Conservation (phyloP, 768 basidiomycete species). For the Suillus clintonianus region DNA sequence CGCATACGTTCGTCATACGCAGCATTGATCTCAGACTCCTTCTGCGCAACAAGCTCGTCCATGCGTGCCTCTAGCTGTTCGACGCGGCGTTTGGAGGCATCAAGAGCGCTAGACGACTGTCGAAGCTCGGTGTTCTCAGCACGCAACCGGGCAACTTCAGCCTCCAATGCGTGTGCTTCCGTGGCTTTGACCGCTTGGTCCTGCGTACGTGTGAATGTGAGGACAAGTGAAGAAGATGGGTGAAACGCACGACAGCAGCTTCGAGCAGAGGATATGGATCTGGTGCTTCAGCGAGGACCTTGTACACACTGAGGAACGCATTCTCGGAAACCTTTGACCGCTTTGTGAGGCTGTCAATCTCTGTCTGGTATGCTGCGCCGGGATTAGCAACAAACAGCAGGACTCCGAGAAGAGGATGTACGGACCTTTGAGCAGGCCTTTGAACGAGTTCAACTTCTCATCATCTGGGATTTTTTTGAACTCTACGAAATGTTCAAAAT, state of each 20-base stretch:
- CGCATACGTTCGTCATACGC: constrained; percentile 95
- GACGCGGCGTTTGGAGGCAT: constrained; percentile 72
- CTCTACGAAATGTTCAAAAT: constrained; percentile 48
- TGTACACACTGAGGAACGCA: constrained; percentile 96
- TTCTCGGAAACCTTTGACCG: constrained; percentile 92
- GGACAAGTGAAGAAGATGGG: background rate
- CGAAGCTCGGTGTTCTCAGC: constrained; percentile 85
- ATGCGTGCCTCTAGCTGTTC: constrained; percentile 93
- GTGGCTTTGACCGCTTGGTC: constrained; percentile 91
- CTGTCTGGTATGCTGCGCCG: constrained; percentile 83
- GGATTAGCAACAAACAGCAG: background rate
- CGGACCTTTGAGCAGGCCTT: constrained; percentile 84
- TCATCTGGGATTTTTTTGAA: constrained; percentile 94
- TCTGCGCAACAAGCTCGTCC: constrained; percentile 88
- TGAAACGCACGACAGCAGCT: constrained; percentile 73
- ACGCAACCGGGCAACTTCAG: constrained; percentile 68
- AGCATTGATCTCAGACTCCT: constrained; percentile 95
- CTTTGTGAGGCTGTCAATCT: constrained; percentile 94
- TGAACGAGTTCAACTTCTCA: constrained; percentile 86
- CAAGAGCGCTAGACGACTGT: constrained; percentile 65
- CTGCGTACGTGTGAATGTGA: constrained; percentile 36
- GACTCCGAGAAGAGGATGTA: constrained; percentile 2
- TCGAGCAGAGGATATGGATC: constrained; percentile 97
- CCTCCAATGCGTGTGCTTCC: constrained; percentile 76
- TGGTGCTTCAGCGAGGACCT: constrained; percentile 93